A percentile compares a stretch with the other conserved stretches of the same genome.
phyloP scores from a whole-genome alignment of 1,284 basidiomycete species.

The Leccinum pachyderme region DNA sequence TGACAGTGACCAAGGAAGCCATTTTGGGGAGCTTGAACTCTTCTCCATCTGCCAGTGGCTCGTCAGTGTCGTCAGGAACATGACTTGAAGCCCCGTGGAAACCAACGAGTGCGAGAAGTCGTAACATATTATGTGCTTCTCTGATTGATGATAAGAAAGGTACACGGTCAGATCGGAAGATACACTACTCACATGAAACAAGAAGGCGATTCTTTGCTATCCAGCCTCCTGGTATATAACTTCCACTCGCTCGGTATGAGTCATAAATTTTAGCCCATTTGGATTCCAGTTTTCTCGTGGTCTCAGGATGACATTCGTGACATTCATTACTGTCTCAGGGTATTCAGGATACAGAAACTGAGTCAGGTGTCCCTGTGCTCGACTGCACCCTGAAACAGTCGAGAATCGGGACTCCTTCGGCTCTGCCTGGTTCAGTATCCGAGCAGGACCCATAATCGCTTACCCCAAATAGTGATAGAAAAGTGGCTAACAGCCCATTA shows the following conservation, averaged over 20 bases:
- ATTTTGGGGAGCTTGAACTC: slow-evolving; percentile 48
- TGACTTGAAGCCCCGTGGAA: neutral
- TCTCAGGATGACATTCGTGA: neutral
- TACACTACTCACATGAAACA: neutral
- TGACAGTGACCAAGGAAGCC: slow-evolving; percentile 42
- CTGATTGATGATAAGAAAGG: neutral
- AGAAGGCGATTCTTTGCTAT: neutral
- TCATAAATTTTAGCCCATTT: neutral
- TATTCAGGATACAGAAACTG: neutral
- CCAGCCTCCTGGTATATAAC: neutral
- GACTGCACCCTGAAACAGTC: too few relatives aligned
- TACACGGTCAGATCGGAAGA: neutral
- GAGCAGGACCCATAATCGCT: too few relatives aligned
- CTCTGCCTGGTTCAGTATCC: neutral
- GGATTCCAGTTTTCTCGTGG: neutral
- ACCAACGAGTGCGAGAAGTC: neutral
- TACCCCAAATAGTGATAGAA: too few relatives aligned
- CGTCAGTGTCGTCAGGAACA: neutral
- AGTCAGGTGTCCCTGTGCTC: neutral
- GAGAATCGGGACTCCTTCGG: too few relatives aligned
- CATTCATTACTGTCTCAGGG: neutral
- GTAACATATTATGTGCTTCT: neutral
- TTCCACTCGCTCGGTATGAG: too few relatives aligned
- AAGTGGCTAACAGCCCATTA: too few relatives aligned
- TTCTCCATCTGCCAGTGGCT: slow-evolving; percentile 20